Conservation (phyloP, 2,329 filamentous ascomycete species). For the Falciphora oryzae region DNA sequence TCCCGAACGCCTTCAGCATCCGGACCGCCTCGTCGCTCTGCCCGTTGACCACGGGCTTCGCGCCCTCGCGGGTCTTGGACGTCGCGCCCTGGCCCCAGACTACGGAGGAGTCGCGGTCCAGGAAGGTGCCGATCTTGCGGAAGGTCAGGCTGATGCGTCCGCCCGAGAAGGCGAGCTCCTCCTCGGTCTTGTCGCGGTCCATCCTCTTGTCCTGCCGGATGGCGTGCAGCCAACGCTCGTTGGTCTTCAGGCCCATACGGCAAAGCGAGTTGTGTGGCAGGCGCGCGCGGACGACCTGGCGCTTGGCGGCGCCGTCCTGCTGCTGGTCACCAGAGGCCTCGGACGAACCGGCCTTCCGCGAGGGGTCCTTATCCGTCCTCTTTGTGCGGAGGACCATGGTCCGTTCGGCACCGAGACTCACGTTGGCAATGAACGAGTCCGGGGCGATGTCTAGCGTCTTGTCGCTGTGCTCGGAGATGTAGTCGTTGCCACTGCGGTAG, state of each 20-base stretch:
- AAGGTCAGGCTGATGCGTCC: slow-evolving; percentile 91
- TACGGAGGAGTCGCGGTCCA: slow-evolving; percentile 53
- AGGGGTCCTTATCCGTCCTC: slow-evolving; percentile 43
- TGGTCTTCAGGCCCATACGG: slow-evolving; percentile 73
- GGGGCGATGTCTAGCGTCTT: slow-evolving; percentile 89
- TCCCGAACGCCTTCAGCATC: slow-evolving; percentile 74
- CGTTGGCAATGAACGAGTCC: slow-evolving; percentile 80
- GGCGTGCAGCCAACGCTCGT: slow-evolving; percentile 84
- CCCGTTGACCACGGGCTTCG: slow-evolving; percentile 62
- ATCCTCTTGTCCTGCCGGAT: slow-evolving; percentile 82
- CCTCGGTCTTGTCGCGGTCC: slow-evolving; percentile 56
- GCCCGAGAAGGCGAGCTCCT: slow-evolving; percentile 67
- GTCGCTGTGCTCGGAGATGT: slow-evolving; percentile 94
- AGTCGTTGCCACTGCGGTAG: slow-evolving; percentile 83
- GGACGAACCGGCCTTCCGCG: slow-evolving; percentile 16
- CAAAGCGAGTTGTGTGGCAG: slow-evolving; percentile 89
- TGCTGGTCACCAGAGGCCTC: not conserved
- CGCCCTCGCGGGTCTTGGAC: slow-evolving; percentile 55
- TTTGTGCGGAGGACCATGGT: slow-evolving; percentile 89
- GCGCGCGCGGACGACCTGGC: slow-evolving; percentile 59
- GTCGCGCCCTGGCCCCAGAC: slow-evolving; percentile 94
- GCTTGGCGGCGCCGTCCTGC: slow-evolving; percentile 26
- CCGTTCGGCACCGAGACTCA: slow-evolving; percentile 86
- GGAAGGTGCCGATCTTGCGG: slow-evolving; percentile 78
- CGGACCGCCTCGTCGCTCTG: slow-evolving; percentile 57